phyloP scores from a whole-genome alignment of 768 basidiomycete species.

The Candolleomyces eurysporus region DNA sequence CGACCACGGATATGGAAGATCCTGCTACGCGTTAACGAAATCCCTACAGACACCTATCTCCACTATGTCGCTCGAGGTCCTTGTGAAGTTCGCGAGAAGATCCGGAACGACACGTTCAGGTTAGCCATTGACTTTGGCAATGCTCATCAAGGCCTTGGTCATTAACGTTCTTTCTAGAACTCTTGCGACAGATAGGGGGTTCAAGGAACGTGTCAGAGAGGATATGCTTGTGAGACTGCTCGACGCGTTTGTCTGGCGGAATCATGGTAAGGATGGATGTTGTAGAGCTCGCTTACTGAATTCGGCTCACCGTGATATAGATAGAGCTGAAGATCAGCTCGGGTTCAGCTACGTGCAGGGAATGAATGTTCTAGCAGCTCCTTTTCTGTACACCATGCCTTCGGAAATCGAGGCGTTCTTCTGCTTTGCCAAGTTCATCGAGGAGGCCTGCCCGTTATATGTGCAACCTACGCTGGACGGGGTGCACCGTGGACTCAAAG shows the following conservation, averaged over 20 bases:
- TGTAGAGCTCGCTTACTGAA: not conserved
- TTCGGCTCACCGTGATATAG: conserved; percentile 31
- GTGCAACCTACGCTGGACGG: conserved; percentile 95
- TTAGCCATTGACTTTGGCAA: conserved; percentile 25
- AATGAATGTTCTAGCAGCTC: conserved; percentile 98
- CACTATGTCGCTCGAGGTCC: conserved; percentile 81
- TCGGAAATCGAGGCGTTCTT: conserved; percentile 98
- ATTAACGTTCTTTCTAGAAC: conserved; percentile 43
- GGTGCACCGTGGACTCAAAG: conserved; percentile 92
- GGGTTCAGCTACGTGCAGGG: conserved; percentile 98
- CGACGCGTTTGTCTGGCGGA: conserved; percentile 98
- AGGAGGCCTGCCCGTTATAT: conserved; percentile 92
- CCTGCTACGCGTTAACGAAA: conserved; percentile 74
- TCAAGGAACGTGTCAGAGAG: conserved; percentile 95
- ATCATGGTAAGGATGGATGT: conserved; percentile 56
- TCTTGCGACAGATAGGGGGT: conserved; percentile 93
- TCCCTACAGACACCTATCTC: conserved; percentile 75
- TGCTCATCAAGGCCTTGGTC: not conserved
- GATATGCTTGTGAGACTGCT: conserved; percentile 95
- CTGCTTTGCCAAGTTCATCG: conserved; percentile 95
- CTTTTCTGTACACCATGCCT: conserved; percentile 96
- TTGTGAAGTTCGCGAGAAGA: conserved; percentile 87
- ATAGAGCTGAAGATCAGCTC: conserved; percentile 71
- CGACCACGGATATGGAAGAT: conserved; percentile 95
- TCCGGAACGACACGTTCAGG: conserved; percentile 97